Evolutionary conservation across 1,284 basidiomycete genomes (phyloP).

Genomic region (Heterobasidion occidentale): DNA sequence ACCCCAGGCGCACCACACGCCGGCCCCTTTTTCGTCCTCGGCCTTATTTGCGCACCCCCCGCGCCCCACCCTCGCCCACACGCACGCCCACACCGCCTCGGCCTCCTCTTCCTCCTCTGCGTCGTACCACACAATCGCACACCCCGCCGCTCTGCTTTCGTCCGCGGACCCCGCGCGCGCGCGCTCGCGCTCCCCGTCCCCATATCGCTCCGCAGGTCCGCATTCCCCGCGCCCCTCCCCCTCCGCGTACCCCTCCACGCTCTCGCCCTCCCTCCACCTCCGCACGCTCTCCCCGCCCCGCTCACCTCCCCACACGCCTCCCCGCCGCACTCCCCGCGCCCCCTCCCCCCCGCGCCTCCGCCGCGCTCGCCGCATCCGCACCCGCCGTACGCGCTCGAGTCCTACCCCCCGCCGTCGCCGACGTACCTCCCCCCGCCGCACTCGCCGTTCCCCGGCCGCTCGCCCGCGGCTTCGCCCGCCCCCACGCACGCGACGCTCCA

Average conservation of each 20-base stretch:
- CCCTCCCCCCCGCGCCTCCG: too few relatives aligned
- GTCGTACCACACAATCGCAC: too few relatives aligned
- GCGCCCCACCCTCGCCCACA: too few relatives aligned
- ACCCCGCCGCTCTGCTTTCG: background rate
- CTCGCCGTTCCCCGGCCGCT: background rate
- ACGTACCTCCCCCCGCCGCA: constrained; percentile 1
- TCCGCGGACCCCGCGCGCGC: background rate
- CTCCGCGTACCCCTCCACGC: constrained; percentile 1
- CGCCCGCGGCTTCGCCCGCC: too few relatives aligned
- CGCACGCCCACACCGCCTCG: too few relatives aligned
- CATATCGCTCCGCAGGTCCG: background rate
- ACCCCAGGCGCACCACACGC: too few relatives aligned
- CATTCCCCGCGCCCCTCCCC: background rate
- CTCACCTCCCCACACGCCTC: background rate
- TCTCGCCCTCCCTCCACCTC: background rate
- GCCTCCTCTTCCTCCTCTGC: too few relatives aligned
- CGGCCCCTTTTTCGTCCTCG: too few relatives aligned
- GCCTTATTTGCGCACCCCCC: too few relatives aligned
- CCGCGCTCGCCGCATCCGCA: too few relatives aligned
- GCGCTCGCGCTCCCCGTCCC: background rate
- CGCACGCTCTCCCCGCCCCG: background rate
- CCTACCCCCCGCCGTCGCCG: background rate
- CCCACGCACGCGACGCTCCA: background rate
- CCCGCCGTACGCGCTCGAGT: too few relatives aligned
- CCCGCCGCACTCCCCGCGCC: too few relatives aligned